Percentiles rank a stretch among this genome's conserved stretches.
These are phyloP conservation scores for Apophysomyces elegans DNA, from an alignment of 371 early-diverging fungal species.

Conservation along the genomic window DNA sequence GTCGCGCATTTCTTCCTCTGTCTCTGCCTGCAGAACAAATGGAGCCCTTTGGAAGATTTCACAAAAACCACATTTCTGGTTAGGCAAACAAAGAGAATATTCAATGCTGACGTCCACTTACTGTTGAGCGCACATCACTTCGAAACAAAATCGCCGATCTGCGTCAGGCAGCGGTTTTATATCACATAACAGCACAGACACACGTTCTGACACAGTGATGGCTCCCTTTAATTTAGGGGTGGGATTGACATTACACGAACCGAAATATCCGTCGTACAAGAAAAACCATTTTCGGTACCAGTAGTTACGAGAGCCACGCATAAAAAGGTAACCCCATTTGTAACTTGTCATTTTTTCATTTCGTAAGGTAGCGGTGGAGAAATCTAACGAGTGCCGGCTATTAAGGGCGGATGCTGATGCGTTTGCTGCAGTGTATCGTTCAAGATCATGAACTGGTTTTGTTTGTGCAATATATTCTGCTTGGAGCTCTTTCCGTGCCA, in stretches of 20 bases:
- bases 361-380: slow-evolving; percentile 13
- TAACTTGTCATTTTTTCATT: slow-evolving; percentile 17
- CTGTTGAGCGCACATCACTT: slow-evolving; percentile 70
- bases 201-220: slow-evolving; percentile 61
- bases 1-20: slow-evolving; percentile 67
- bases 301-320: slow-evolving; percentile 34
- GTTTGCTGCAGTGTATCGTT: slow-evolving; percentile 29
- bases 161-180: slow-evolving; percentile 57
- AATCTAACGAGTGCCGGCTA: slow-evolving; percentile 40
- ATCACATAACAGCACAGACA: slow-evolving; percentile 67
- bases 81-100: neutral
- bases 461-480: slow-evolving; percentile 39
- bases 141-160: slow-evolving; percentile 80
- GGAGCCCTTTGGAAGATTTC: slow-evolving; percentile 31
- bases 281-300: slow-evolving; percentile 67
- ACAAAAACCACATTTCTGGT: neutral
- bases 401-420: slow-evolving; percentile 4
- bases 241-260: slow-evolving; percentile 52
- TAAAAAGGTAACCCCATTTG: slow-evolving; percentile 52
- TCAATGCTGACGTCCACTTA: slow-evolving; percentile 27
- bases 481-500: slow-evolving; percentile 36
- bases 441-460: slow-evolving; percentile 46
- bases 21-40: slow-evolving; percentile 71
- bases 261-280: slow-evolving; percentile 63
- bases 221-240: slow-evolving; percentile 56